A percentile compares a stretch with the other conserved stretches of the same genome.
These are phyloP conservation scores for Cryptococcus jaspeensis DNA, from an alignment of 1,284 basidiomycete genomes.

Conservation along the genomic window DNA sequence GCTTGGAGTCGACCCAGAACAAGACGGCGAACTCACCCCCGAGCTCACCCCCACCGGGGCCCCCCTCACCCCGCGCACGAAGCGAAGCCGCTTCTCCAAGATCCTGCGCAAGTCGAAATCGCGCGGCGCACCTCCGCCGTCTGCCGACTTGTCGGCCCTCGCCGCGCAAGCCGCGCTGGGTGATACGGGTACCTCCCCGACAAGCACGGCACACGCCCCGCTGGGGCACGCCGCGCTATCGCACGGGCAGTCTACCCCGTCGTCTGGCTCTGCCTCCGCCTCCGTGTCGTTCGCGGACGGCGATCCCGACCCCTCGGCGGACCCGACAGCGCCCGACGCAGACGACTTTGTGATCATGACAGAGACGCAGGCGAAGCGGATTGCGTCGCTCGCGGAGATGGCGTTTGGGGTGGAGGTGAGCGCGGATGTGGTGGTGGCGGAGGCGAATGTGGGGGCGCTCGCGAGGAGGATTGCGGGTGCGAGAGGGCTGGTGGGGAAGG, in stretches of 20 bases:
- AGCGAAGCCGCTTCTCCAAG: not conserved
- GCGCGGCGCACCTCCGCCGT: no score
- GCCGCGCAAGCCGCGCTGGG: not conserved
- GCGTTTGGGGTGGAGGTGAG: slow-evolving; percentile 85
- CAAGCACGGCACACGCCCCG: no score
- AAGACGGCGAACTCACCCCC: not conserved
- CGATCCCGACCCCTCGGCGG: no score
- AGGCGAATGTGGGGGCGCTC: slow-evolving; percentile 81
- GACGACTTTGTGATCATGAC: slow-evolving; percentile 97
- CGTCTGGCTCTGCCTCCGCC: no score
- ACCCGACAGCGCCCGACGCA: slow-evolving; percentile 57
- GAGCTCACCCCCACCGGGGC: not conserved
- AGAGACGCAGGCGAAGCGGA: slow-evolving; percentile 80
- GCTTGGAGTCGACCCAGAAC: not conserved
- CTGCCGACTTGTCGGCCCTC: not conserved
- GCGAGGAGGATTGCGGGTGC: slow-evolving; percentile 80
- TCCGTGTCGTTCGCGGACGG: slow-evolving; percentile 1
- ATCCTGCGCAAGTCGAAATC: not conserved
- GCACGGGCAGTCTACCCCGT: no score
- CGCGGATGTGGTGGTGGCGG: slow-evolving; percentile 85
- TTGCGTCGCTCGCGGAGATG: slow-evolving; percentile 72
- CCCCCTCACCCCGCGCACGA: not conserved
- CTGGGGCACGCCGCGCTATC: no score
- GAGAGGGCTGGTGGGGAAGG: slow-evolving; percentile 54
- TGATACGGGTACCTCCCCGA: not conserved